These are phyloP conservation scores for Chlamydomonas sphaeroides DNA, from an alignment of 139 green algal species.

Conservation along the genomic window DNA sequence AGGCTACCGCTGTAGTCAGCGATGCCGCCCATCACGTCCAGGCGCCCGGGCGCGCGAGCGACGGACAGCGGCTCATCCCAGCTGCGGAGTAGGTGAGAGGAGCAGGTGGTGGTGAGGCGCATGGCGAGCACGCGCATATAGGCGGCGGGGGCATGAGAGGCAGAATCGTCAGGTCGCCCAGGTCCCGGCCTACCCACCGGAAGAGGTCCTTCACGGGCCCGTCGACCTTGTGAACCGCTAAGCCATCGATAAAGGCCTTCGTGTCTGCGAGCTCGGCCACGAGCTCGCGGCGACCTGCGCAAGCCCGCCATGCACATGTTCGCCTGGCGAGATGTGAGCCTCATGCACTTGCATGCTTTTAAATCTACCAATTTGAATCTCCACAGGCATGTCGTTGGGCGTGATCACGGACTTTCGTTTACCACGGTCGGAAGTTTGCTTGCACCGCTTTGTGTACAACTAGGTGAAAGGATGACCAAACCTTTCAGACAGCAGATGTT, in stretches of 20 bases:
- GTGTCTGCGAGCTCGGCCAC: not conserved
- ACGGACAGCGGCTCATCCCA: constrained; percentile 58
- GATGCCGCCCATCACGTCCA: constrained; percentile 98
- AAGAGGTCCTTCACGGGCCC: constrained; percentile 11
- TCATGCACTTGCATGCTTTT: no score
- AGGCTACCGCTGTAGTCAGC: constrained; percentile 93
- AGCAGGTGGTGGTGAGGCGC: not conserved
- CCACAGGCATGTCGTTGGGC: not conserved
- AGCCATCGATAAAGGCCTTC: not conserved
- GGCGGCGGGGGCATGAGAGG: not conserved
- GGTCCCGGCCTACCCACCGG: not conserved
- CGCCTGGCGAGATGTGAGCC: no score
- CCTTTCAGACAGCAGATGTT: no score
- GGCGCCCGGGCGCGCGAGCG: constrained; percentile 85
- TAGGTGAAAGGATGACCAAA: no score
- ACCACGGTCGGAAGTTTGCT: no score
- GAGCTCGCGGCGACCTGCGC: not conserved
- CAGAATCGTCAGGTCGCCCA: no score
- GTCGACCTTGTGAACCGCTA: not conserved
- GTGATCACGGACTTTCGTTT: no score
- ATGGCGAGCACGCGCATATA: not conserved
- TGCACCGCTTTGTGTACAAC: no score
- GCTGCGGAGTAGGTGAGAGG: not conserved
- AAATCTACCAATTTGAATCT: no score
- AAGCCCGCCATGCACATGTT: no score